Base-by-base conservation (phyloP, 1,284 basidiomycete species). In the Psilocybe mexicana region DNA sequence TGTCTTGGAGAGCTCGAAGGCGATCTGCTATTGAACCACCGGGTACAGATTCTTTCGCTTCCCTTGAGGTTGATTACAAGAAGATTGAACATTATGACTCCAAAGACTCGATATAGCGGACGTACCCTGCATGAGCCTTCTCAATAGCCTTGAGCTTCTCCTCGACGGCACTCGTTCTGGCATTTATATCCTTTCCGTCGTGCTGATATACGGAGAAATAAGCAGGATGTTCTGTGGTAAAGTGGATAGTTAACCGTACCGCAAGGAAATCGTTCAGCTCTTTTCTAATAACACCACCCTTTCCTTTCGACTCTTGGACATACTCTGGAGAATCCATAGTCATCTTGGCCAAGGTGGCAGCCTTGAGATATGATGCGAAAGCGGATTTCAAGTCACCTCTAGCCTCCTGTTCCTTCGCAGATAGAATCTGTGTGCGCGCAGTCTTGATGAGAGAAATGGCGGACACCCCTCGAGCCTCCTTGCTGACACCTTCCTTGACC, bases 1-100 rank as follows among this genome's bases (percentile, higher is more conserved):
- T 83, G 61, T 81, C 81, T 68, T 86, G 80, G n/a, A 92, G 72
- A n/a, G 86, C 82, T 61, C 79, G 81, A 68, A 90, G 77, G 52
- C 89, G 84, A 74, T 90, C 90, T 43, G 86, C 86, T 59, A 92
- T 88, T 50, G 80, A 70, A 36, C 66, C 83, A 6, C 75, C 79
- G 1, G 79, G 6, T 35, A 43, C 64, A 60, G 76, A 79, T 57
- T 63, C 76, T 43, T 75, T 73, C 3, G 23, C 70, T 76, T 59
- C 62, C 59, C 54, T 61, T 40, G 51, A 54, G 54, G 33, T 18
- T 14, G 35, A 43, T 59, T 38, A 46, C 42, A 33, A 43, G 25
- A 35, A 26, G 30, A 55, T 45, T 35, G 38, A 46, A 36, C 18
- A 18, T 26, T 40, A 26, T 38, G 12, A 30, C n/a, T 30, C 47